phyloP scores from a whole-genome alignment of 1,284 basidiomycete genomes.

The Psilocybe mexicana region DNA sequence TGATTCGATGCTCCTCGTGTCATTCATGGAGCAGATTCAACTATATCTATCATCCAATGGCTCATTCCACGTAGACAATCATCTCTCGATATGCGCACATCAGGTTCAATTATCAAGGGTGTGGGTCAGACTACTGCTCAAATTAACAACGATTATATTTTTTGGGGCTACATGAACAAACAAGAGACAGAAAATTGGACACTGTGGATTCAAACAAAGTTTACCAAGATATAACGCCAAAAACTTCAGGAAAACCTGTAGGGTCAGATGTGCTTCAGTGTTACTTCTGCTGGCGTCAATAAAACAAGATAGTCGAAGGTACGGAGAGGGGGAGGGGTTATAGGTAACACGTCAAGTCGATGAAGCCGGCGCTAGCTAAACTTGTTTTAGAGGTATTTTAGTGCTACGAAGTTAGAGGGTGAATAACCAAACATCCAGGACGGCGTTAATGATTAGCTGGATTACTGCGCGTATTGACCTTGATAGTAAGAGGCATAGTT shows the following conservation, averaged over 20 bases:
- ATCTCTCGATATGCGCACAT: no score
- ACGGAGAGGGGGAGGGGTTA: slow-evolving; percentile 13
- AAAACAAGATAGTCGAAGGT: slow-evolving; percentile 16
- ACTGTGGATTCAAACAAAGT: background rate
- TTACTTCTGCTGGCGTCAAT: slow-evolving; percentile 18
- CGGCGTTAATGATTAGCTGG: slow-evolving; percentile 43
- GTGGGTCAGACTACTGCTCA: background rate
- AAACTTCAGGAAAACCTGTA: slow-evolving; percentile 12
- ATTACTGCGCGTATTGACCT: slow-evolving; percentile 74
- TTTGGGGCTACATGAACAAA: slow-evolving; percentile 8
- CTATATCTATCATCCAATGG: no score
- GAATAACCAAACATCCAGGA: slow-evolving; percentile 31
- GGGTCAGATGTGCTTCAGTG: slow-evolving; percentile 11
- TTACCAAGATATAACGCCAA: slow-evolving; percentile 2
- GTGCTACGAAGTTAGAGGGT: slow-evolving; percentile 37
- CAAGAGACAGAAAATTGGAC: slow-evolving; percentile 1
- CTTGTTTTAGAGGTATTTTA: slow-evolving; percentile 27
- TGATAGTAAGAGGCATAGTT: slow-evolving; percentile 83
- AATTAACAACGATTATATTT: slow-evolving; percentile 10
- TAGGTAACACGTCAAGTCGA: slow-evolving; percentile 23
- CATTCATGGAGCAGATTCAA: no score
- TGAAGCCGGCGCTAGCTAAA: slow-evolving; percentile 25
- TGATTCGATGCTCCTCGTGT: no score
- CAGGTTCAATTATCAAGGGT: no score
- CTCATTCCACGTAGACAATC: no score